Conservation (phyloP, 169 alveolate species). For the Cryptosporidium xiaoi region DNA sequence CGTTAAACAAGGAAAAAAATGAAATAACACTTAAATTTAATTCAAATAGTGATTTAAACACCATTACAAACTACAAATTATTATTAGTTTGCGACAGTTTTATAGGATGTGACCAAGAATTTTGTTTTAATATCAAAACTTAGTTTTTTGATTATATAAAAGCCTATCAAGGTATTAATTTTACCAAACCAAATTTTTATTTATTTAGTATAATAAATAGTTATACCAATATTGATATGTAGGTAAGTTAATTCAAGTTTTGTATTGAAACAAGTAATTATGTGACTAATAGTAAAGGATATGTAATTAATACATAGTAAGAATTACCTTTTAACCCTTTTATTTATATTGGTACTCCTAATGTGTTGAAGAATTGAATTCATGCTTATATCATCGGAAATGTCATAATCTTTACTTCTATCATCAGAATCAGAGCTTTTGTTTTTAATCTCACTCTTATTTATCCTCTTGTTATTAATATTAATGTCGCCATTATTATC, state of each 20-base stretch:
- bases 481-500: not conserved
- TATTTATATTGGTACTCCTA: conserved; percentile 10
- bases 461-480: not conserved
- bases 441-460: conserved; percentile 6
- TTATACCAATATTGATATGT: too few species aligned
- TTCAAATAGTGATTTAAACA: conserved; percentile 83
- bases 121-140: conserved; percentile 1
- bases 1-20: conserved; percentile 76
- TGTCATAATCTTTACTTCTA: not conserved
- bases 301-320: too few species aligned
- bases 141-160: not conserved
- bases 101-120: conserved; percentile 87
- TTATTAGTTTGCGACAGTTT: conserved; percentile 84
- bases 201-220: too few species aligned
- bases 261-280: too few species aligned
- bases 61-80: conserved; percentile 55
- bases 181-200: too few species aligned
- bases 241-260: too few species aligned
- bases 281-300: too few species aligned
- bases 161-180: not conserved
- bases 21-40: conserved; percentile 84
- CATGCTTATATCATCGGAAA: conserved; percentile 23
- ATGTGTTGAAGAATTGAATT: conserved; percentile 12
- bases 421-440: not conserved
- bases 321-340: not conserved